Evolutionary conservation across 805 yeast species (phyloP).

Genomic region (Candida awuae): DNA sequence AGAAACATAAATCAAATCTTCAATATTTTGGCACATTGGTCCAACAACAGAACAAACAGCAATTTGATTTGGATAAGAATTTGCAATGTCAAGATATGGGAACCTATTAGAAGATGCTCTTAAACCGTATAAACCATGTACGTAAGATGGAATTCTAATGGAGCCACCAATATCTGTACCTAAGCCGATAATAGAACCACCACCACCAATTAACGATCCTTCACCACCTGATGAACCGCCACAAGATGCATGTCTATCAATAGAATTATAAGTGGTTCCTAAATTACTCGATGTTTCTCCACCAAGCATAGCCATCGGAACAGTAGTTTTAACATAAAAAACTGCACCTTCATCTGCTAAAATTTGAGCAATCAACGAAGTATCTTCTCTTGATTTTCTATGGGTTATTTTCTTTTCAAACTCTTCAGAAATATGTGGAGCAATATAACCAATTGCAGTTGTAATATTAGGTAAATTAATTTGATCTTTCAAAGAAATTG

Average conservation of each 20-base stretch:
- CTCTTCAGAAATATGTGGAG: conserved; percentile 24
- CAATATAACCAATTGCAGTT: conserved; percentile 35
- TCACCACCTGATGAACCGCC: conserved; percentile 45
- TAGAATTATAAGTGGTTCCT: conserved; percentile 33
- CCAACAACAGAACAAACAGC: conserved; percentile 30
- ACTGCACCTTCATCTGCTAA: conserved; percentile 34
- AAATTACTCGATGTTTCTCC: conserved; percentile 33
- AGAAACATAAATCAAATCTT: conserved; percentile 31
- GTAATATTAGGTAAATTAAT: conserved; percentile 31
- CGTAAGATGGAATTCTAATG: conserved; percentile 29
- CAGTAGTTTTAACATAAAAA: conserved; percentile 36
- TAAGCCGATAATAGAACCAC: conserved; percentile 30
- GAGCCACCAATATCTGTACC: conserved; percentile 36
- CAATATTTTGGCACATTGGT: conserved; percentile 26
- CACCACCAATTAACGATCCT: conserved; percentile 29
- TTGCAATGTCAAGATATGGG: conserved; percentile 25
- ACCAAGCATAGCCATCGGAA: conserved; percentile 38
- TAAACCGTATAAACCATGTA: conserved; percentile 30
- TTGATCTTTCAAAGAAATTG: conserved; percentile 40
- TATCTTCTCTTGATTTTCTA: conserved; percentile 25
- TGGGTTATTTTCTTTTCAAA: conserved; percentile 16
- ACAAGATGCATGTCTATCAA: conserved; percentile 30
- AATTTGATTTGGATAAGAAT: conserved; percentile 29
- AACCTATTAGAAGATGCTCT: conserved; percentile 31
- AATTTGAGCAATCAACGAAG: conserved; percentile 25